These are phyloP conservation scores for Jaapia argillacea DNA, from an alignment of 768 basidiomycete species.

Conservation along the genomic window DNA sequence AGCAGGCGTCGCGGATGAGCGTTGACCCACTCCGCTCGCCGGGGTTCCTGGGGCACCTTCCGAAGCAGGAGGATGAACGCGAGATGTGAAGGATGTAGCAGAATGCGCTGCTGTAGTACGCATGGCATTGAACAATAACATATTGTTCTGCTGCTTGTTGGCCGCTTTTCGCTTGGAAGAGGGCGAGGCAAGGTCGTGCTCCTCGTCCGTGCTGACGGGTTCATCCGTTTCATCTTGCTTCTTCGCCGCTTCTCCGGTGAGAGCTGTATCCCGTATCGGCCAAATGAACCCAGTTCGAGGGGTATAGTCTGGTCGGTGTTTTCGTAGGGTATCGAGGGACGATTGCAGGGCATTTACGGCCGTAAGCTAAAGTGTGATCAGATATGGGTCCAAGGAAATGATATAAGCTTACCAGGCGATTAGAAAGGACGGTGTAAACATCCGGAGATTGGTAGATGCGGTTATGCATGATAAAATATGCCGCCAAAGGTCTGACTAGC, in stretches of 20 bases:
- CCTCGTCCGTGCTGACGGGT: neutral
- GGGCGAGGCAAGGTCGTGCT: neutral
- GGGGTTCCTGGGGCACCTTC: constrained; percentile 19
- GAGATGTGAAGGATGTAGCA: constrained; percentile 37
- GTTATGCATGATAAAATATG: constrained; percentile 84
- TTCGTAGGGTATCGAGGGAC: constrained; percentile 65
- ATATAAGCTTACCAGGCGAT: constrained; percentile 49
- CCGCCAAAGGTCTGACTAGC: constrained; percentile 68
- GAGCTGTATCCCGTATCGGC: constrained; percentile 61
- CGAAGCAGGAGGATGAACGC: constrained; percentile 19
- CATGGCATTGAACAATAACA: constrained; percentile 71
- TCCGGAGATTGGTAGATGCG: constrained; percentile 86
- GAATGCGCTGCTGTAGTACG: constrained; percentile 67
- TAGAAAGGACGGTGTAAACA: constrained; percentile 75
- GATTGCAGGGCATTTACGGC: constrained; percentile 63
- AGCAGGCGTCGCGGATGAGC: constrained; percentile 23
- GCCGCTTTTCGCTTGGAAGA: neutral
- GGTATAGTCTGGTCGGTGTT: constrained; percentile 71
- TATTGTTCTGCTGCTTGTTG: constrained; percentile 57
- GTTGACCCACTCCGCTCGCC: constrained; percentile 14
- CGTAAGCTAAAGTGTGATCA: constrained; percentile 37
- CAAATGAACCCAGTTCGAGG: constrained; percentile 79
- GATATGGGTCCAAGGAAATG: neutral
- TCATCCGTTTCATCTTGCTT: constrained; percentile 17
- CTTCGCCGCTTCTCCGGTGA: constrained; percentile 31